A percentile compares a stretch with the other conserved stretches of the same genome.
Evolutionary conservation across 2,329 filamentous ascomycete genomes (phyloP).

Genomic region (Sclerotinia spermophila): DNA sequence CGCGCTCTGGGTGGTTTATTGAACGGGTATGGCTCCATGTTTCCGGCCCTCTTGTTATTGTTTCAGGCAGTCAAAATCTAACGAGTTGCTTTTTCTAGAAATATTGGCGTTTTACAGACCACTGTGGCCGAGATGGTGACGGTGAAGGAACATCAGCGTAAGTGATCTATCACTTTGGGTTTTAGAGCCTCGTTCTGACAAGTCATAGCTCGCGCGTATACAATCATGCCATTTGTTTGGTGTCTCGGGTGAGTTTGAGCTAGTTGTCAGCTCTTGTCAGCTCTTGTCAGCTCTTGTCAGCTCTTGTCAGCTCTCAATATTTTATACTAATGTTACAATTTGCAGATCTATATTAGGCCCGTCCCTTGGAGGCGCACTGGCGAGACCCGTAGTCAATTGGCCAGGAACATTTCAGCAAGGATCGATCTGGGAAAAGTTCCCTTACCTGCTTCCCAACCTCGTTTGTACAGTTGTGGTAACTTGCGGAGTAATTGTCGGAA

Average conservation of each 20-base stretch:
- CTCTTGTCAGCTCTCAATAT: conserved; percentile 15
- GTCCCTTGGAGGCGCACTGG: conserved; percentile 84
- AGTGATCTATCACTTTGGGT: conserved; percentile 39
- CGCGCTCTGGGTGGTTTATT: conserved; percentile 85
- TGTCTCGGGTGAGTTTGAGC: conserved; percentile 69
- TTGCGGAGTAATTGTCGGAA: conserved; percentile 70
- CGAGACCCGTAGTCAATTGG: conserved; percentile 80
- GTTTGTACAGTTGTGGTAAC: conserved; percentile 78
- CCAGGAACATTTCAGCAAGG: conserved; percentile 67
- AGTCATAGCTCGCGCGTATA: conserved; percentile 75
- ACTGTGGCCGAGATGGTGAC: conserved; percentile 93
- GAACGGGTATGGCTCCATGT: conserved; percentile 66
- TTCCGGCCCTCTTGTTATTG: conserved; percentile 8
- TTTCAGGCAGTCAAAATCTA: conserved; percentile 19
- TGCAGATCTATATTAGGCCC: conserved; percentile 83
- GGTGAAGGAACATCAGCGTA: conserved; percentile 87
- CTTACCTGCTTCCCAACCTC: conserved; percentile 89
- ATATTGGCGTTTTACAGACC: conserved; percentile 92
- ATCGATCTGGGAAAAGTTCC: conserved; percentile 79
- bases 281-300: conserved; percentile 14
- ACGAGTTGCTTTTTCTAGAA: conserved; percentile 48
- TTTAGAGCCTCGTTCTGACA: conserved; percentile 37
- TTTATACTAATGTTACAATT: background rate
- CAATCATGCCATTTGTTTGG: conserved; percentile 98
- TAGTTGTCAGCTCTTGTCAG: conserved; percentile 15